Evolutionary conservation across 768 basidiomycete species (phyloP), one percentile per base, ranked within the genome.

Genomic region (Coprinopsis marcescibilis): DNA sequence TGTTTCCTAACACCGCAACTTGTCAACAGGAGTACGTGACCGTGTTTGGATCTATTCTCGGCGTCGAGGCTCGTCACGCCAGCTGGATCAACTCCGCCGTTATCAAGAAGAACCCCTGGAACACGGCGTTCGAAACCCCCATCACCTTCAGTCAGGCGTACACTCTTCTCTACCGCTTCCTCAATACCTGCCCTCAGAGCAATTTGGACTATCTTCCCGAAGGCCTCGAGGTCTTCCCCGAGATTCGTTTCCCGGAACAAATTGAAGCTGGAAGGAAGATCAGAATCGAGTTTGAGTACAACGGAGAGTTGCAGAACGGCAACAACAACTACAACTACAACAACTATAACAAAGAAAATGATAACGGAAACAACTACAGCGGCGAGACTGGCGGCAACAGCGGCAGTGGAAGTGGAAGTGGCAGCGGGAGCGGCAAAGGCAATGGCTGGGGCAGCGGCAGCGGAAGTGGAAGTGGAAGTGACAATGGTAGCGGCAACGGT

Each of bases 61-160:
- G 65, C 13, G 74, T 73, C 43, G 81, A 86, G 56, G 71, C 80
- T 19, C 73, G 81, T 26, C 83, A 85, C 47, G 71, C 78, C n/a
- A 65, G 73, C 1, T 86, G 81, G 81, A 61, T 85, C 27, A 66
- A 70, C 51, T 70, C 73, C 1, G 69, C 75, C 13, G 71, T 78
- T 32, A 62, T 65, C 50, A 66, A 73, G 42, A 60, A 61, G 17
- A 67, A 72, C 29, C 68, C 77, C 1, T 85, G 82, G 81, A 76
- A 73, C 42, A 70, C 73, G 3, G 65, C 80, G 5, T 78, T 81
- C 57, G 81, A 84, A 59, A 70, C 67, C 1, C 66, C 72, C 3
- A 62, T 77, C 19, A 55, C 61, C 5, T 59, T 65, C 37, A 68
- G 64, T 52, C 65, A 75, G 46, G 64, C 70, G 23, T 65, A 59